Evolutionary conservation across 1,284 basidiomycete genomes (phyloP).

Genomic region (Ceraceosorus guamensis): DNA sequence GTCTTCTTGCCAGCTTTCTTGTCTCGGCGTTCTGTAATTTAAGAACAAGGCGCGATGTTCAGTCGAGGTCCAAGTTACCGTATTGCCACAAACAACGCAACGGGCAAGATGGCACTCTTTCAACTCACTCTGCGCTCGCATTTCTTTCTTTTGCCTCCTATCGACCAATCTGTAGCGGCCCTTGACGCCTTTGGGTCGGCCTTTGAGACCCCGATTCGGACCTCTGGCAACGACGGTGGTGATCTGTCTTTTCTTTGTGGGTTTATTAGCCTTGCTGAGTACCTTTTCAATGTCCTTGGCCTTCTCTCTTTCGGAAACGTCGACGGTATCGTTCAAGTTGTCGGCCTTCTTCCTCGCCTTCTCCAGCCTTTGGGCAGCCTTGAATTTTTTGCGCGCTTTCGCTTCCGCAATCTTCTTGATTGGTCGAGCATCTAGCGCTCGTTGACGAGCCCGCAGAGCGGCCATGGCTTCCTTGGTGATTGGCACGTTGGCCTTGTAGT

Average conservation of each 20-base stretch:
- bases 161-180: conserved; percentile 53
- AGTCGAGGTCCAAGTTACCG: background rate
- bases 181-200: conserved; percentile 91
- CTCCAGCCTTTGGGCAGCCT: conserved; percentile 74
- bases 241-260: conserved; percentile 63
- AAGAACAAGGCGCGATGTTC: background rate
- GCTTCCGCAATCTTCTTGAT: conserved; percentile 99
- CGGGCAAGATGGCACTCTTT: conserved; percentile 1
- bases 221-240: conserved; percentile 91
- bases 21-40: conserved; percentile 20
- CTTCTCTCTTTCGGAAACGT: conserved; percentile 74
- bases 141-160: conserved; percentile 45
- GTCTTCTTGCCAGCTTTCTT: conserved; percentile 46
- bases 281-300: conserved; percentile 86
- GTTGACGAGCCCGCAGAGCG: conserved; percentile 78
- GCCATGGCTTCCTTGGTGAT: conserved; percentile 91
- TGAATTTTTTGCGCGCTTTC: conserved; percentile 92
- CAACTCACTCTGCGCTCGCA: conserved; percentile 30
- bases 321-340: conserved; percentile 78
- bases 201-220: conserved; percentile 78
- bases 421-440: conserved; percentile 88
- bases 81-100: background rate
- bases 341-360: conserved; percentile 96
- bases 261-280: conserved; percentile 62
- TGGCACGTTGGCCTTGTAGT: conserved; percentile 90